phyloP scores from a whole-genome alignment of 1,139 yeast species.

The Protomyces lactucae-debilis region DNA sequence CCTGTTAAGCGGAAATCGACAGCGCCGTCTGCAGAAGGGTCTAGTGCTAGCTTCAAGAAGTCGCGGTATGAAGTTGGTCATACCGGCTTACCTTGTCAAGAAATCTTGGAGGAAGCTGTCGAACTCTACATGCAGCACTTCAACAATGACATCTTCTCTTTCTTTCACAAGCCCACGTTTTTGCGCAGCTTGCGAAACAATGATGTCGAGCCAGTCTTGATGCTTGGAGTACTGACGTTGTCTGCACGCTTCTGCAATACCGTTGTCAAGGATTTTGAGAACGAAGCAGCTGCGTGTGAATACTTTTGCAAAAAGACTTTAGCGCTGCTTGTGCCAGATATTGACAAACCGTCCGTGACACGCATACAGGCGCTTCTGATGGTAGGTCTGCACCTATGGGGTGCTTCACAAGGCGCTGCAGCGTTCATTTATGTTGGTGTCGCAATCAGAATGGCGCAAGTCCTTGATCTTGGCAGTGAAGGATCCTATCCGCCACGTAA shows the following conservation, averaged over 20 bases:
- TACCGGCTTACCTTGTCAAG: conserved; percentile 16
- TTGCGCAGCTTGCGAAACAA: conserved; percentile 9
- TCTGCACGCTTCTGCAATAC: conserved; percentile 20
- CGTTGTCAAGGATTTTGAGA: conserved; percentile 18
- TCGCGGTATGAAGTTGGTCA: conserved; percentile 9
- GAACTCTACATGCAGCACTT: conserved; percentile 17
- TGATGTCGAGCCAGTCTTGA: conserved; percentile 18
- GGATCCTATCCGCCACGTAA: conserved; percentile 15
- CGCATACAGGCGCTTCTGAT: conserved; percentile 19
- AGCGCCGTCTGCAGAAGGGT: conserved; percentile 2
- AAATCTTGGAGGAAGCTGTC: conserved; percentile 14
- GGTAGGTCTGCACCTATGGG: conserved; percentile 24
- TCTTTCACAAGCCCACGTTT: conserved; percentile 21
- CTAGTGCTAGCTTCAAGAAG: conserved; percentile 11
- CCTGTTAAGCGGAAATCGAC: conserved; percentile 15
- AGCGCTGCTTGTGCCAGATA: conserved; percentile 19
- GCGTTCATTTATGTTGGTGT: conserved; percentile 24
- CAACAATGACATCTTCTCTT: conserved; percentile 22
- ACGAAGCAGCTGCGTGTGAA: conserved; percentile 22
- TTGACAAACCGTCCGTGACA: conserved; percentile 17
- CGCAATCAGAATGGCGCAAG: conserved; percentile 24
- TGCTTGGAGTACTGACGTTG: conserved; percentile 19
- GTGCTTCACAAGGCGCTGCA: conserved; percentile 21
- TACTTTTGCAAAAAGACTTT: conserved; percentile 20
- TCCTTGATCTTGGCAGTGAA: conserved; percentile 22